These are phyloP conservation scores for Pinus albicaulis DNA, from an alignment of 75 land plant species.

Conservation along the genomic window DNA sequence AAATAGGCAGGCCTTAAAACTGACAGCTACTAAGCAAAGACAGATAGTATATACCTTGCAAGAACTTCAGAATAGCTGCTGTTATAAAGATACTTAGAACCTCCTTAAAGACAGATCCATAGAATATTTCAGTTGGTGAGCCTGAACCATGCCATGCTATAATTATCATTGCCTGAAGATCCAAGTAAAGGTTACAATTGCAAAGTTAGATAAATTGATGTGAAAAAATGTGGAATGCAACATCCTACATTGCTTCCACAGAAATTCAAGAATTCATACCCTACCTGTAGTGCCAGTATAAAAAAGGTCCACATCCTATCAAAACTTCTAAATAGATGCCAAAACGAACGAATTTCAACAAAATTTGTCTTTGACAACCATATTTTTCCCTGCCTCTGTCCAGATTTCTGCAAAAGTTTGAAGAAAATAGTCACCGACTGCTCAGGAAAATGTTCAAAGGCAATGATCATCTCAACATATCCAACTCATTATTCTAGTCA, in stretches of 20 bases:
- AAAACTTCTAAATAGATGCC: slow-evolving; percentile 93
- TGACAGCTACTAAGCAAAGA: too few relatives aligned
- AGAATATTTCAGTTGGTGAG: slow-evolving; percentile 46
- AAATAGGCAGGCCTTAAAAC: too few relatives aligned
- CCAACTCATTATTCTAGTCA: too few relatives aligned
- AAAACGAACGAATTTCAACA: slow-evolving; percentile 93
- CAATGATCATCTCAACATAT: too few relatives aligned
- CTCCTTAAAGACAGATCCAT: slow-evolving; percentile 56
- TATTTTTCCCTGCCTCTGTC: slow-evolving; percentile 11
- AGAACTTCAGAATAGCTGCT: slow-evolving; percentile 61
- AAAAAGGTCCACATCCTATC: slow-evolving; percentile 91
- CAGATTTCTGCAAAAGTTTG: slow-evolving; percentile 8
- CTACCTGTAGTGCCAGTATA: slow-evolving; percentile 82
- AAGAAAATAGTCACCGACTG: too few relatives aligned
- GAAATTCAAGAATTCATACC: background rate
- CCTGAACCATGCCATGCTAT: slow-evolving; percentile 79
- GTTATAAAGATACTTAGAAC: slow-evolving; percentile 89
- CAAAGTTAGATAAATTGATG: background rate
- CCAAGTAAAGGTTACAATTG: background rate
- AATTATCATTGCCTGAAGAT: slow-evolving; percentile 71
- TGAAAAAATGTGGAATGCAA: background rate
- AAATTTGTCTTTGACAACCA: slow-evolving; percentile 86
- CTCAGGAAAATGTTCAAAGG: too few relatives aligned
- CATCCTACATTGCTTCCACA: background rate
- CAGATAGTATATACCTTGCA: slow-evolving; percentile 56